Percentiles rank a stretch among this genome's conserved stretches.
phyloP scores from a whole-genome alignment of 2,329 filamentous ascomycete genomes.

The Metarhizium sp. region DNA sequence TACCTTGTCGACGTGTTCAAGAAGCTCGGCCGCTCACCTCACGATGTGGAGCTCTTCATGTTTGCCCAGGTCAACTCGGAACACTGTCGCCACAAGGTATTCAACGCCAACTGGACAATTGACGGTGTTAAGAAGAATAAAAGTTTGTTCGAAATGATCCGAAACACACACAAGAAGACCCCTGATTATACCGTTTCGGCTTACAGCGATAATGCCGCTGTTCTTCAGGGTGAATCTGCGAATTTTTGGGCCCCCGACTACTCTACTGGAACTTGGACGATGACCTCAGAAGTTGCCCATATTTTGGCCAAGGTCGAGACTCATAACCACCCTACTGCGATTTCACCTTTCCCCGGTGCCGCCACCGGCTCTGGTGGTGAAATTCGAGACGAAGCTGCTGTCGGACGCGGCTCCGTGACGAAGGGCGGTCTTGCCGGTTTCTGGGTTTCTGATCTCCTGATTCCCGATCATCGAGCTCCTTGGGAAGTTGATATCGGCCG shows the following conservation, averaged over 20 bases:
- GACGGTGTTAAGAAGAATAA: constrained; percentile 72
- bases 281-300: constrained; percentile 78
- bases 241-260: constrained; percentile 78
- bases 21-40: constrained; percentile 49
- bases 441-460: constrained; percentile 88
- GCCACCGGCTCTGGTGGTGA: constrained; percentile 94
- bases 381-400: constrained; percentile 90
- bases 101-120: constrained; percentile 95
- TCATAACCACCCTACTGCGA: constrained; percentile 94
- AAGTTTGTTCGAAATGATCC: constrained; percentile 91
- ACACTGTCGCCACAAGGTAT: constrained; percentile 79
- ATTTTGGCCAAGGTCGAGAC: constrained; percentile 94
- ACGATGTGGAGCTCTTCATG: constrained; percentile 97
- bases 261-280: constrained; percentile 76
- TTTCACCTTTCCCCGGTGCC: constrained; percentile 85
- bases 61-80: constrained; percentile 99
- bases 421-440: constrained; percentile 90
- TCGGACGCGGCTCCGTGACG: constrained; percentile 83
- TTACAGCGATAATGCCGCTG: constrained; percentile 97
- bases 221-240: constrained; percentile 38
- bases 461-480: constrained; percentile 71
- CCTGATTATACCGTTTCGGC: constrained; percentile 83
- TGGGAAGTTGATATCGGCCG: constrained; percentile 92
- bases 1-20: constrained; percentile 65
- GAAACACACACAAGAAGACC: constrained; percentile 80